Conservation (phyloP, 2,329 filamentous ascomycete genomes). For the Colletotrichum cuscutae region DNA sequence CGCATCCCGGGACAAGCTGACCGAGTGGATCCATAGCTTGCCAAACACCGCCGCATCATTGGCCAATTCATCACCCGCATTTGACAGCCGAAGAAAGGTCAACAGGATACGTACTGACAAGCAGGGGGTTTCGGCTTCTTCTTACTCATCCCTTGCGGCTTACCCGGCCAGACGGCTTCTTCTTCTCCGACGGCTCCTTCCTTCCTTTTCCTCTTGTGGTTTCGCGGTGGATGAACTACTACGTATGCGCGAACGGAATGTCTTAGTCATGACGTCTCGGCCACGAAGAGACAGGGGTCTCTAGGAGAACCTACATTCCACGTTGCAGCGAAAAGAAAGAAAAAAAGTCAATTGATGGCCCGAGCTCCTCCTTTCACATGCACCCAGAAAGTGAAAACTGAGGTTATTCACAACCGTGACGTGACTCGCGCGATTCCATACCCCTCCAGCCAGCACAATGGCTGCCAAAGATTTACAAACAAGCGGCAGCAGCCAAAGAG, state of each 20-base stretch:
- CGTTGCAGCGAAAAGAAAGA: neutral
- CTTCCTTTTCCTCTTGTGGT: neutral
- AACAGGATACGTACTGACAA: constrained; percentile 12
- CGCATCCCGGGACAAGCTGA: neutral
- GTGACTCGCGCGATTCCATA: neutral
- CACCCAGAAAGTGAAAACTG: neutral
- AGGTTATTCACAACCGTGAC: neutral
- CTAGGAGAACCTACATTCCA: too few species aligned
- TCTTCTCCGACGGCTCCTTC: neutral
- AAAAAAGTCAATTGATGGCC: neutral
- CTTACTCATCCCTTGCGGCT: neutral
- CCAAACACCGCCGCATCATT: constrained; percentile 16
- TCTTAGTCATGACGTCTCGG: too few species aligned
- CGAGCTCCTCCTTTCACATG: neutral
- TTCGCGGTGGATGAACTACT: neutral
- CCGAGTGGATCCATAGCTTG: constrained; percentile 7
- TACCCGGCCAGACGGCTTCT: constrained; percentile 17
- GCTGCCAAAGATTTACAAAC: neutral
- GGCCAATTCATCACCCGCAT: constrained; percentile 8
- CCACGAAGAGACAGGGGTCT: too few species aligned
- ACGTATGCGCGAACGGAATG: too few species aligned
- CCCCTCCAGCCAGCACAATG: neutral
- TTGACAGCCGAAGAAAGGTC: too few species aligned
- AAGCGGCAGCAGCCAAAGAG: neutral
- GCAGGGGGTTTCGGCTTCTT: constrained; percentile 32